A percentile compares a stretch with the other conserved stretches of the same genome.
phyloP scores from a whole-genome alignment of 495 filamentous ascomycete species.

The Penicillium roqueforti region DNA sequence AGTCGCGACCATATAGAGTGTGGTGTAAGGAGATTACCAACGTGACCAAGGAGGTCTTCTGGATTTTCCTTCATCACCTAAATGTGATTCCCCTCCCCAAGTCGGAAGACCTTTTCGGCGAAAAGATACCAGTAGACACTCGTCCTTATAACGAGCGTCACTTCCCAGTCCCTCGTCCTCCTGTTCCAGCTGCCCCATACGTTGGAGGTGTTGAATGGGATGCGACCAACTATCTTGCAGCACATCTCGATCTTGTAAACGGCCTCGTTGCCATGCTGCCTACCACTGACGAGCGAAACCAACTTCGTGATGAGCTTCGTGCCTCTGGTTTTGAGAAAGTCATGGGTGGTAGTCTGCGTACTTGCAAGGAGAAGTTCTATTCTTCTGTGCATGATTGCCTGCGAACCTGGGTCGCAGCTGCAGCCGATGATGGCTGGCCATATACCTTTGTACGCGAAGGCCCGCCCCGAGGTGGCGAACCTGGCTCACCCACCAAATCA shows the following conservation, averaged over 20 bases:
- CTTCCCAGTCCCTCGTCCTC: slow-evolving; percentile 84
- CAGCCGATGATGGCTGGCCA: slow-evolving; percentile 82
- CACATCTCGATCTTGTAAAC: slow-evolving; percentile 89
- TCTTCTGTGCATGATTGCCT: slow-evolving; percentile 83
- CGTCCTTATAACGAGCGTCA: slow-evolving; percentile 48
- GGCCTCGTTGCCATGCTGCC: slow-evolving; percentile 83
- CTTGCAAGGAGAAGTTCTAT: slow-evolving; percentile 98
- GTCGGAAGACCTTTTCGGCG: slow-evolving; percentile 27
- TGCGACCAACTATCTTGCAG: slow-evolving; percentile 90
- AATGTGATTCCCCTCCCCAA: slow-evolving; percentile 68
- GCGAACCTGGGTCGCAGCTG: slow-evolving; percentile 85
- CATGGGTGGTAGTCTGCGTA: slow-evolving; percentile 75
- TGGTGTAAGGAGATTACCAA: slow-evolving; percentile 91
- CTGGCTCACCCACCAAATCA: slow-evolving; percentile 41
- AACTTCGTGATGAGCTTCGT: slow-evolving; percentile 67
- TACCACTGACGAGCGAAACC: slow-evolving; percentile 67
- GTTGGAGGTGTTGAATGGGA: slow-evolving; percentile 99
- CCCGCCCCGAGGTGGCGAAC: slow-evolving; percentile 41
- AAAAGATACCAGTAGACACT: slow-evolving; percentile 11
- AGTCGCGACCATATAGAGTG: slow-evolving; percentile 80
- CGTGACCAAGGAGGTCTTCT: slow-evolving; percentile 97
- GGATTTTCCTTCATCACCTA: slow-evolving; percentile 94
- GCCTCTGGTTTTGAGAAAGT: slow-evolving; percentile 89
- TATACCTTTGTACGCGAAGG: slow-evolving; percentile 71
- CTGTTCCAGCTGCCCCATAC: slow-evolving; percentile 91